phyloP scores from a whole-genome alignment of 805 yeast species.

The Kluyveromyces dobzhanskii region DNA sequence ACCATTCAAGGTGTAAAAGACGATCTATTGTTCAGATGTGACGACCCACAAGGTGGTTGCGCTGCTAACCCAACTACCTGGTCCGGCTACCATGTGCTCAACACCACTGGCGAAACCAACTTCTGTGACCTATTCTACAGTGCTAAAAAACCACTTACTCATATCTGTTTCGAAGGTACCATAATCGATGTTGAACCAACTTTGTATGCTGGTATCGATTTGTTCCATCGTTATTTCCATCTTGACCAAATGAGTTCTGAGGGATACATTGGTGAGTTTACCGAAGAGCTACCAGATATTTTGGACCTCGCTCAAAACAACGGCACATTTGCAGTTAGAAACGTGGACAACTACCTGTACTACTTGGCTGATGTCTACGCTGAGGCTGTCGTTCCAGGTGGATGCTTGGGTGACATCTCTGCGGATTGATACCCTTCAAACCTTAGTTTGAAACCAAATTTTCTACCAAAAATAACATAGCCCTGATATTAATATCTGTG shows the following conservation, averaged over 20 bases:
- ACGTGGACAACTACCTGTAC: constrained; percentile 27
- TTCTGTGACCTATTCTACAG: constrained; percentile 34
- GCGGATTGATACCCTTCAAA: neutral
- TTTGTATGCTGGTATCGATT: constrained; percentile 30
- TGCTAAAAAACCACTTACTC: constrained; percentile 25
- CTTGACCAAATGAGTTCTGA: constrained; percentile 27
- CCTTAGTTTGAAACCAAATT: neutral
- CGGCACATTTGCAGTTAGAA: constrained; percentile 30
- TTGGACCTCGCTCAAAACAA: constrained; percentile 28
- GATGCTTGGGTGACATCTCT: constrained; percentile 1
- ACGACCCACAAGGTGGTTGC: constrained; percentile 33
- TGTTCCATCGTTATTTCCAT: constrained; percentile 34
- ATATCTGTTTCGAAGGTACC: constrained; percentile 31
- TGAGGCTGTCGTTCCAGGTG: neutral
- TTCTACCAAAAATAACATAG: neutral
- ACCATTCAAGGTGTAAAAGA: constrained; percentile 29
- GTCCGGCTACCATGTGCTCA: constrained; percentile 33
- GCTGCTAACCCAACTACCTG: constrained; percentile 18
- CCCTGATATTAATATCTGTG: no score
- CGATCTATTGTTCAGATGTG: constrained; percentile 32
- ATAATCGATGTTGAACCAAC: constrained; percentile 22
- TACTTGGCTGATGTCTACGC: constrained; percentile 28
- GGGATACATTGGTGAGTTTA: constrained; percentile 29
- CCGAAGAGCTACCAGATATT: constrained; percentile 30
- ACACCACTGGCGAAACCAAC: constrained; percentile 32